phyloP scores from a whole-genome alignment of 2,329 filamentous ascomycete species.

The Fusarium beomiforme region DNA sequence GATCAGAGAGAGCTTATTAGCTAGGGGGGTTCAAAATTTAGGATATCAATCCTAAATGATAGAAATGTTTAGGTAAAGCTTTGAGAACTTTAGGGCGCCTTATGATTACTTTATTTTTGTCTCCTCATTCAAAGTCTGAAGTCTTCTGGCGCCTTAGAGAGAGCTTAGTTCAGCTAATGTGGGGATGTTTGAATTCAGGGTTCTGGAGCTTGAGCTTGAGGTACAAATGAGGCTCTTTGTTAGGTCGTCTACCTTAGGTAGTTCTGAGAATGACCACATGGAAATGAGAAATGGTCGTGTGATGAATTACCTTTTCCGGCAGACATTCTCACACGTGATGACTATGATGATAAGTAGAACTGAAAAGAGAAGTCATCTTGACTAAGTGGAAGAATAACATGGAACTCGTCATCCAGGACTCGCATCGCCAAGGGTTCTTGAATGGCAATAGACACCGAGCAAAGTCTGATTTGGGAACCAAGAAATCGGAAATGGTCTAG shows the following conservation, averaged over 20 bases:
- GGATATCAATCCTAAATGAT: too few relatives aligned
- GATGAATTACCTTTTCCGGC: constrained; percentile 19
- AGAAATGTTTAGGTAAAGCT: too few relatives aligned
- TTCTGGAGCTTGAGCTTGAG: constrained; percentile 22
- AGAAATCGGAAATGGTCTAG: constrained; percentile 14
- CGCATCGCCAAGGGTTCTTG: background rate
- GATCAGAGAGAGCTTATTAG: constrained; percentile 15
- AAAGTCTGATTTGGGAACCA: constrained; percentile 21
- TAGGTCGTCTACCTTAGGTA: background rate
- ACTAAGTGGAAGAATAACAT: background rate
- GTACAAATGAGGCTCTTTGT: background rate
- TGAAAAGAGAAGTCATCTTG: background rate
- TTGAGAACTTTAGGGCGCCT: too few relatives aligned
- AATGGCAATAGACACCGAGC: background rate
- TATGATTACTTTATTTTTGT: too few relatives aligned
- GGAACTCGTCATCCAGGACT: constrained; percentile 10
- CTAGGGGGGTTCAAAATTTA: too few relatives aligned
- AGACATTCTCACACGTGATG: background rate
- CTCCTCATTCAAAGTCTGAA: too few relatives aligned
- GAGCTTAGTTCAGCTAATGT: background rate
- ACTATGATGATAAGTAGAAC: background rate
- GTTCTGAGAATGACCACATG: background rate
- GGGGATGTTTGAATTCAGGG: constrained; percentile 25
- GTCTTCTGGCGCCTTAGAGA: too few relatives aligned
- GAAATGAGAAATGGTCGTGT: constrained; percentile 11